phyloP scores from a whole-genome alignment of 2,329 filamentous ascomycete species.

The Exophiala calicioides region DNA sequence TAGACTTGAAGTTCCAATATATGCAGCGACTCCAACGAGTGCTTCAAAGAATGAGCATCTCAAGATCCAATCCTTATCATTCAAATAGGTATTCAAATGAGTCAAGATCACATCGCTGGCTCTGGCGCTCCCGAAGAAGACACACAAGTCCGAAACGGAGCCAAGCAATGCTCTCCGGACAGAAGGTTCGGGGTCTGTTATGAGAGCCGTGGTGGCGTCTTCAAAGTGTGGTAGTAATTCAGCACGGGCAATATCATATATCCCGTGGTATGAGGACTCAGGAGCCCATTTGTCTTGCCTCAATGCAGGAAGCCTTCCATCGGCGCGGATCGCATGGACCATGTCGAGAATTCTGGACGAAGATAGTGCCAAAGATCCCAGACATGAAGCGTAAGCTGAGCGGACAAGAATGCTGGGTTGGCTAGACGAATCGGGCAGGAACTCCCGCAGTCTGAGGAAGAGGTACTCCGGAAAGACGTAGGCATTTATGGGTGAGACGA shows the following conservation, averaged over 20 bases:
- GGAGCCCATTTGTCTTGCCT: slow-evolving; percentile 75
- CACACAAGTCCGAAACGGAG: slow-evolving; percentile 86
- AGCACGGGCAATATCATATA: slow-evolving; percentile 83
- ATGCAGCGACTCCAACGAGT: slow-evolving; percentile 87
- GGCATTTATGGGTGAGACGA: slow-evolving; percentile 75
- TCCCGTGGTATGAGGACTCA: slow-evolving; percentile 70
- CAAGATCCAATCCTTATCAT: slow-evolving; percentile 93
- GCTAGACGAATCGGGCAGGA: slow-evolving; percentile 54
- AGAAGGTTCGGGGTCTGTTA: slow-evolving; percentile 81
- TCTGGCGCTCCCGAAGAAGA: slow-evolving; percentile 90
- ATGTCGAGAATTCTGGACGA: slow-evolving; percentile 85
- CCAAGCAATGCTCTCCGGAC: slow-evolving; percentile 89
- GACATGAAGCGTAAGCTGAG: slow-evolving; percentile 88
- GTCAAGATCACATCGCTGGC: slow-evolving; percentile 95
- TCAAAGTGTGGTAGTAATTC: slow-evolving; percentile 86
- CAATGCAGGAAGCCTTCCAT: slow-evolving; percentile 74
- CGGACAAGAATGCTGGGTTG: slow-evolving; percentile 71
- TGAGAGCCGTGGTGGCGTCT: slow-evolving; percentile 80
- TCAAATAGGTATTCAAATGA: slow-evolving; percentile 94
- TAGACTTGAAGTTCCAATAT: slow-evolving; percentile 82
- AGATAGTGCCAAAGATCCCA: slow-evolving; percentile 83
- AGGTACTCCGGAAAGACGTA: slow-evolving; percentile 69
- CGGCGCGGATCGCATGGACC: slow-evolving; percentile 81
- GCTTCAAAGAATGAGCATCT: slow-evolving; percentile 97
- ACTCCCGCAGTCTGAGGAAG: slow-evolving; percentile 59